Evolutionary conservation across 306 rosid genomes (phyloP).

Genomic region (Heteromeles arbutifolia): DNA sequence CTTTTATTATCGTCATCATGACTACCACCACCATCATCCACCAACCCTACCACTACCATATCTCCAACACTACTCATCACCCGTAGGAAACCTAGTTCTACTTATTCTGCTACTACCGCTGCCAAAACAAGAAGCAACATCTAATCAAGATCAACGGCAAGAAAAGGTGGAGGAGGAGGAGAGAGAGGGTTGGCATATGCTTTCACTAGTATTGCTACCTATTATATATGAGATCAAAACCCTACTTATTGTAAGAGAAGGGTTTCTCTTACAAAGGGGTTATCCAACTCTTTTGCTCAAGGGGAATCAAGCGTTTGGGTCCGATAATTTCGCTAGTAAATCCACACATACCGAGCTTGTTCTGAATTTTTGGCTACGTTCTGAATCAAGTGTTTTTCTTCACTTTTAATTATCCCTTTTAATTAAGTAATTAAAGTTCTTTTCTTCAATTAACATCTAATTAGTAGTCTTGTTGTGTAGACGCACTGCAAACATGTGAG

Average conservation of each 20-base stretch:
- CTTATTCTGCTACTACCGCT: too few relatives aligned
- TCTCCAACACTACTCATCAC: not conserved
- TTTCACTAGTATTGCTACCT: not conserved
- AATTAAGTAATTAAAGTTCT: not conserved
- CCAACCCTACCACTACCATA: slow-evolving; percentile 12
- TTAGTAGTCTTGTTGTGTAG: not conserved
- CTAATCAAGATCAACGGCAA: slow-evolving; percentile 6
- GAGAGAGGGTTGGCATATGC: slow-evolving; percentile 8
- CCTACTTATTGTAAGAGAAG: slow-evolving; percentile 25
- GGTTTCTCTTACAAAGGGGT: slow-evolving; percentile 27
- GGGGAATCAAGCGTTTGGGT: slow-evolving; percentile 98
- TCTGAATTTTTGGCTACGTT: slow-evolving; percentile 13
- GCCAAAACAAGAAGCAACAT: not conserved
- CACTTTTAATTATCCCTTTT: not conserved
- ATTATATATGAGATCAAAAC: slow-evolving; percentile 13
- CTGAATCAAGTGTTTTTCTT: not conserved
- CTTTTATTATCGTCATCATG: slow-evolving; percentile 28
- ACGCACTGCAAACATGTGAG: not conserved
- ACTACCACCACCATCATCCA: slow-evolving; percentile 21
- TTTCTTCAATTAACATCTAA: not conserved
- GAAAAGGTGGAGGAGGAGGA: slow-evolving; percentile 15
- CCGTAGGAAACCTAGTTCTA: not conserved
- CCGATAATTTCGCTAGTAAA: slow-evolving; percentile 61
- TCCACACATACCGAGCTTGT: not conserved
- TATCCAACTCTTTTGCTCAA: slow-evolving; percentile 26